A percentile compares a stretch with the other conserved stretches of the same genome.
These are phyloP conservation scores for Apium graveolens DNA, from an alignment of 129 eudicot genomes.

Conservation along the genomic window DNA sequence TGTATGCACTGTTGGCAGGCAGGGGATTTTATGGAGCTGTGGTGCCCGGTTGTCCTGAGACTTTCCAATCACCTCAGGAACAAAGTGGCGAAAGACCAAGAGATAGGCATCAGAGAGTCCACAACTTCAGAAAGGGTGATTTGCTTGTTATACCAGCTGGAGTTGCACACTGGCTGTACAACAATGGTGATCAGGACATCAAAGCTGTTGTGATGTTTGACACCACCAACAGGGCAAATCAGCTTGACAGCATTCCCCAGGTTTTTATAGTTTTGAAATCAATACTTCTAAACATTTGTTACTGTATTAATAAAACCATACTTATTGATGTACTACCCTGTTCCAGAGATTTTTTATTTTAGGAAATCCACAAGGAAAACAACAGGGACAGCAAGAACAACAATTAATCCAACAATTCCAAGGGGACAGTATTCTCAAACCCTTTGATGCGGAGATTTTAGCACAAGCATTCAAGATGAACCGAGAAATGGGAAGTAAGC, in stretches of 20 bases:
- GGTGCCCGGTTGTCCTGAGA: conserved; percentile 68
- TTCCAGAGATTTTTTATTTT: conserved; percentile 60
- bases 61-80: conserved; percentile 51
- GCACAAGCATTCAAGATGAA: conserved; percentile 39
- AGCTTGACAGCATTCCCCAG: conserved; percentile 62
- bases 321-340: neutral
- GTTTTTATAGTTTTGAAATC: conserved; percentile 12
- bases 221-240: conserved; percentile 44
- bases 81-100: conserved; percentile 9
- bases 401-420: neutral
- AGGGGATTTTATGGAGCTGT: conserved; percentile 45
- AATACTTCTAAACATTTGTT: neutral
- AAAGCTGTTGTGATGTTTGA: conserved; percentile 36
- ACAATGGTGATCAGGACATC: conserved; percentile 55
- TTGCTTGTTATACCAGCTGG: conserved; percentile 61
- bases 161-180: conserved; percentile 64
- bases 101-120: conserved; percentile 71
- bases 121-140: conserved; percentile 50
- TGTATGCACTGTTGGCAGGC: conserved; percentile 23
- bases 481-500: conserved; percentile 36
- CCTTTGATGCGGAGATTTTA: conserved; percentile 21
- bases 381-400: conserved; percentile 7
- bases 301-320: no score
- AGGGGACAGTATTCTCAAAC: conserved; percentile 31
- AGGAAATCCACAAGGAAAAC: conserved; percentile 40